Evolutionary conservation across 2,329 filamentous ascomycete genomes (phyloP).

Genomic region (Fusarium incarnatum): DNA sequence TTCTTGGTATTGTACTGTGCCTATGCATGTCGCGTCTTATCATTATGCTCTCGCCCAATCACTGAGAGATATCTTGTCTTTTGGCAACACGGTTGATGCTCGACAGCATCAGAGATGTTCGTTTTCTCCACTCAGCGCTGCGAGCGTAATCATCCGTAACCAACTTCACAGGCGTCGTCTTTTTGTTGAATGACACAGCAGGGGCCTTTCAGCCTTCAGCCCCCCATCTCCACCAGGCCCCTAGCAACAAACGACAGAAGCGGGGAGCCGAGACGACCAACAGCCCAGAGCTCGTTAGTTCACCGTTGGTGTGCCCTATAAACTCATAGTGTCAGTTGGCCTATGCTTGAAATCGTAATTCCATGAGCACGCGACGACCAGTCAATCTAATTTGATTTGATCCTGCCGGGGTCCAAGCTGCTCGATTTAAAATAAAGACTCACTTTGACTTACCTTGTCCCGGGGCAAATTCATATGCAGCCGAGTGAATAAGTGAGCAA

Average conservation of each 20-base stretch:
- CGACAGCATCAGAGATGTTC: neutral
- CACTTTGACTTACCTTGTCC: constrained; percentile 13
- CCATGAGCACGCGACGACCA: constrained; percentile 27
- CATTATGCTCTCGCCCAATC: constrained; percentile 26
- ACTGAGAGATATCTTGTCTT: neutral
- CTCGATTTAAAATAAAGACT: constrained; percentile 20
- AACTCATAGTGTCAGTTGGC: constrained; percentile 28
- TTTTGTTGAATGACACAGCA: constrained; percentile 34
- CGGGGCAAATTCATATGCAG: constrained; percentile 27
- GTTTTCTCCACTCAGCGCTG: constrained; percentile 19
- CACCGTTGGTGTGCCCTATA: constrained; percentile 37
- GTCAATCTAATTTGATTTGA: constrained; percentile 26
- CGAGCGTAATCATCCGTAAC: constrained; percentile 15
- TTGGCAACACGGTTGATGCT: neutral
- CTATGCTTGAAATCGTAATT: constrained; percentile 31
- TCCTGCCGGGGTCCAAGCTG: constrained; percentile 4
- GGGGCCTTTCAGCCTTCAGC: constrained; percentile 26
- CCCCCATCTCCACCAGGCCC: constrained; percentile 29
- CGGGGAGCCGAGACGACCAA: constrained; percentile 39
- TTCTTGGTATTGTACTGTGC: constrained; percentile 18
- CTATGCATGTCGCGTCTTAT: constrained; percentile 33
- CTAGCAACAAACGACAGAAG: constrained; percentile 35
- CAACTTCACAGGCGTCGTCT: constrained; percentile 26
- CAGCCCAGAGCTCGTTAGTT: constrained; percentile 38
- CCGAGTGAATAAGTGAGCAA: constrained; percentile 10